Evolutionary conservation across 2,329 filamentous ascomycete genomes (phyloP), one percentile per base, ranked within the genome.

Genomic region (Sporothrix pseudoabietina): DNA sequence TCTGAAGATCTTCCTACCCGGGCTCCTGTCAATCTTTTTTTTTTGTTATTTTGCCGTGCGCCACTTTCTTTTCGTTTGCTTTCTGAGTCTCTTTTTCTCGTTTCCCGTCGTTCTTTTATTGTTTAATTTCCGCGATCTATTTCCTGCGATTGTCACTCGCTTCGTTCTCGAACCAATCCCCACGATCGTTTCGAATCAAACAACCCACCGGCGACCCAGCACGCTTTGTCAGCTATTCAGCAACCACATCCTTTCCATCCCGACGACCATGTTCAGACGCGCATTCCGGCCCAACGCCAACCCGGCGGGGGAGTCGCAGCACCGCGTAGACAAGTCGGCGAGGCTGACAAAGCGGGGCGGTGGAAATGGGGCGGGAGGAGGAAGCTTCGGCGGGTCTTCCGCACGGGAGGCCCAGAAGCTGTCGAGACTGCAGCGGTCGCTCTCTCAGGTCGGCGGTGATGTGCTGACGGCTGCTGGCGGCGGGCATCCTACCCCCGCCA

Each of bases 371-470:
- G 70, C 66, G 26, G 69, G 32, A 32, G 74, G 74, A 39, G 75
- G 74, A 74, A 76, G 75, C 63, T 73, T 68, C 72, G 49, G 35
- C 35, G 76, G 80, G 76, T 80, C 80, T 78, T 83, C 84, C 76
- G 79, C 82, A 76, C 90, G 92, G 86, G 92, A 95, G 85, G 87
- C 90, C 80, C 87, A 90, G 83, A 96, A 94, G 88, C 86, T 91
- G 80, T 87, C 88, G 87, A 96, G 93, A 89, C 87, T 97, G 88
- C 91, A 95, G 84, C 91, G 92, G 85, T 94, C 92, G 84, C 86
- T 94, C 82, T 89, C 91, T 79, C 79, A 80, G 68, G 78, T 75
- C 75, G 81, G 82, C 75, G 78, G 78, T 72, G 82, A 82, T 77
- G 79, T 78, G 69, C 78, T 75, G 77, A 55, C 82, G 78, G 77